phyloP scores from a whole-genome alignment of 1,139 yeast genomes.

The Debaryomycetaceae sp. region DNA sequence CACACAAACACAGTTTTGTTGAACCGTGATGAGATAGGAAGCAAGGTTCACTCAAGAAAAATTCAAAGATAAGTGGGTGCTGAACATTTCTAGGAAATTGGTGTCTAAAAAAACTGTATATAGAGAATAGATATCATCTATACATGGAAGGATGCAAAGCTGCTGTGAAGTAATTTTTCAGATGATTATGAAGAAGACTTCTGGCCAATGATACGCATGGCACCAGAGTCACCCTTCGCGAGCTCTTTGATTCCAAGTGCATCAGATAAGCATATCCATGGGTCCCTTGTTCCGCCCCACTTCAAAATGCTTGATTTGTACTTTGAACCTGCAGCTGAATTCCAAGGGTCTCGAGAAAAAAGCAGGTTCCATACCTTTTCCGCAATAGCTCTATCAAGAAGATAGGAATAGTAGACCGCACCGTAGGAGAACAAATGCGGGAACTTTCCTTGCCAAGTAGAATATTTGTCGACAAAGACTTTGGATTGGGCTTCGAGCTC shows the following conservation, averaged over 20 bases:
- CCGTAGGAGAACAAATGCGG: conserved; percentile 95
- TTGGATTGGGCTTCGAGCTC: conserved; percentile 53
- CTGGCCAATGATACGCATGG: conserved; percentile 64
- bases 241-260: conserved; percentile 64
- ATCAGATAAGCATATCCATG: conserved; percentile 84
- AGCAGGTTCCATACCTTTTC: conserved; percentile 77
- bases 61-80: too few relatives aligned
- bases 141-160: not conserved
- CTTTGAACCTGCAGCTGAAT: conserved; percentile 68
- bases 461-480: conserved; percentile 59
- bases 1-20: too few relatives aligned
- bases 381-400: conserved; percentile 91
- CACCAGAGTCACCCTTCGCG: conserved; percentile 63
- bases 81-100: too few relatives aligned
- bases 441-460: conserved; percentile 92
- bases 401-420: conserved; percentile 87
- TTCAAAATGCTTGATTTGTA: conserved; percentile 68
- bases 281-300: conserved; percentile 94
- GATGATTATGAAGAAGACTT: conserved; percentile 3
- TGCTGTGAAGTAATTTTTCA: not conserved
- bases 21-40: too few relatives aligned
- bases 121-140: too few relatives aligned
- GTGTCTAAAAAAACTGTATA: too few relatives aligned
- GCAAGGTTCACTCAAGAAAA: too few relatives aligned
- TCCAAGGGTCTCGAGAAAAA: conserved; percentile 68